Percentiles rank a stretch among this genome's conserved stretches.
phyloP scores from a whole-genome alignment of 345 rosid species.

The Capsella bursapastoris region DNA sequence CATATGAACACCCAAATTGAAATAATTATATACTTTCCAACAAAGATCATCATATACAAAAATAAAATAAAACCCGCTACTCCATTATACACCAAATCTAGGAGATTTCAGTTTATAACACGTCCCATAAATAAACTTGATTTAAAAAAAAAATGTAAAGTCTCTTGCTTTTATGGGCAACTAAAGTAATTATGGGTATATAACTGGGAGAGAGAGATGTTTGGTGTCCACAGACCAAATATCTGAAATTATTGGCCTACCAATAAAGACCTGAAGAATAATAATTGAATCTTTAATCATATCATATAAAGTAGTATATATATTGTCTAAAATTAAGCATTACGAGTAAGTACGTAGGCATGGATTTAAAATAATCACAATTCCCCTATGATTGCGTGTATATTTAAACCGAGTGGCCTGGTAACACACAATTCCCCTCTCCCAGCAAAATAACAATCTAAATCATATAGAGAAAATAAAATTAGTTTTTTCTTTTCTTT shows the following conservation, averaged over 20 bases:
- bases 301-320: not conserved
- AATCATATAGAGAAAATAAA: not conserved
- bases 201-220: conserved; percentile 15
- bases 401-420: conserved; percentile 35
- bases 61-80: not conserved
- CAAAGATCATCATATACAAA: not conserved
- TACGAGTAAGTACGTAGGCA: conserved; percentile 26
- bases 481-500: not conserved
- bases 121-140: too few species aligned
- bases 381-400: conserved; percentile 29
- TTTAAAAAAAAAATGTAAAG: too few species aligned
- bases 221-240: conserved; percentile 38
- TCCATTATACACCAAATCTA: not conserved
- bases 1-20: not conserved
- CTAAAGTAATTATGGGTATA: not conserved
- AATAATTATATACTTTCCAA: not conserved
- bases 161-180: not conserved
- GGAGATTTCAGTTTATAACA: not conserved
- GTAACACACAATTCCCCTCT: conserved; percentile 38
- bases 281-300: conserved; percentile 32
- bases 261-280: conserved; percentile 36
- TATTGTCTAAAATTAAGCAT: not conserved
- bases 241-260: conserved; percentile 45
- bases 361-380: conserved; percentile 14
- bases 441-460: conserved; percentile 31